Evolutionary conservation across 257 asterid species (phyloP).

Genomic region (Coffea eugenioides): DNA sequence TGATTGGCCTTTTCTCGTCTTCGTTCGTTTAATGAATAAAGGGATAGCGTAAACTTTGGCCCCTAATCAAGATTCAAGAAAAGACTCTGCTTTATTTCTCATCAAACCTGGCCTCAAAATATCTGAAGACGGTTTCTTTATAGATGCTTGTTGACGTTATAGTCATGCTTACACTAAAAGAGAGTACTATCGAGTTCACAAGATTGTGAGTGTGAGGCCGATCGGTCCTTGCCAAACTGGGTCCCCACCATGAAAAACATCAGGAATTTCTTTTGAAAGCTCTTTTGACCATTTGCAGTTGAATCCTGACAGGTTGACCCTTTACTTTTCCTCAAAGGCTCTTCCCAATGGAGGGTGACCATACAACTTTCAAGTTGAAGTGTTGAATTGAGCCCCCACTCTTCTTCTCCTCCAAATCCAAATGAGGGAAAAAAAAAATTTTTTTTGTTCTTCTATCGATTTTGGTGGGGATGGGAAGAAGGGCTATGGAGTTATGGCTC

Average conservation of each 20-base stretch:
- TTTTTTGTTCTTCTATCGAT: neutral
- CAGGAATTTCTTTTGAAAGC: conserved; percentile 25
- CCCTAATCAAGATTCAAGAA: conserved; percentile 14
- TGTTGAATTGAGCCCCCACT: neutral
- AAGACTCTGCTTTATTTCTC: conserved; percentile 26
- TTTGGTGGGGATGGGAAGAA: neutral
- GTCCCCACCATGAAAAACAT: conserved; percentile 29
- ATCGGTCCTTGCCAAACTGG: conserved; percentile 10
- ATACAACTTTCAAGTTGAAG: neutral
- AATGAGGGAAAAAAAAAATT: neutral
- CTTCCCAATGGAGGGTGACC: conserved; percentile 20
- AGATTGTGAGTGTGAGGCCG: neutral
- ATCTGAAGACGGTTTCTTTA: conserved; percentile 12
- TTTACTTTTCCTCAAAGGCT: neutral
- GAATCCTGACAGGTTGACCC: conserved; percentile 10
- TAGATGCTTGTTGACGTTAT: conserved; percentile 19
- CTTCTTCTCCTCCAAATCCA: neutral
- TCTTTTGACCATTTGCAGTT: conserved; percentile 30
- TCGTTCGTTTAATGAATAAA: conserved; percentile 19
- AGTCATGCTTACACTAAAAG: neutral
- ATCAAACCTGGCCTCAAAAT: conserved; percentile 18
- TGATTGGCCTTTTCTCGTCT: conserved; percentile 20
- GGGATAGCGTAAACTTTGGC: neutral
- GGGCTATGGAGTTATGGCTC: too few species aligned
- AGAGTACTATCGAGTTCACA: neutral